A percentile compares a stretch with the other conserved stretches of the same genome.
phyloP scores from a whole-genome alignment of 108 stramenopile genomes.

The Skeletonema marinoi region DNA sequence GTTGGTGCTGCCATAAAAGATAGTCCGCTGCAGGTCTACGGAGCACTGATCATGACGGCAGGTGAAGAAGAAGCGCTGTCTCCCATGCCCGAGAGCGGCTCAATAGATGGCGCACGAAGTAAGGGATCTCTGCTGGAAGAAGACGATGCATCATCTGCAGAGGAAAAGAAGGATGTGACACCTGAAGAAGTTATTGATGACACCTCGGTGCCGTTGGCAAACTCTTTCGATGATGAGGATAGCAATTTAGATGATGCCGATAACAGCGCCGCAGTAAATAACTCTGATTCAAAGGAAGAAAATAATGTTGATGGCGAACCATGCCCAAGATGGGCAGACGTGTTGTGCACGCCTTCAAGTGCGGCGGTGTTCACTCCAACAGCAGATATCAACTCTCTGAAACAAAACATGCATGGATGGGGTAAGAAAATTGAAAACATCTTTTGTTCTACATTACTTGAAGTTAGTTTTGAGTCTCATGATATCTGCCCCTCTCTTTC shows the following conservation, averaged over 20 bases:
- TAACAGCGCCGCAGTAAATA: neutral
- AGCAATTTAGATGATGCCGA: neutral
- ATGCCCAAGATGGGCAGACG: constrained; percentile 21
- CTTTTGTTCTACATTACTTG: neutral
- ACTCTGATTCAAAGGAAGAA: neutral
- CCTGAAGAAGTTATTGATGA: neutral
- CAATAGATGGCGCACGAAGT: neutral
- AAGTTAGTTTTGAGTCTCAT: neutral
- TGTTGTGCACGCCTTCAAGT: constrained; percentile 18
- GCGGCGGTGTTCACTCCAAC: constrained; percentile 19
- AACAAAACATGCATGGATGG: constrained; percentile 32
- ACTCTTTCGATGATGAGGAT: neutral
- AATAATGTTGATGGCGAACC: neutral
- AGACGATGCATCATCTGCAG: neutral
- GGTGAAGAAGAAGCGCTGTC: neutral
- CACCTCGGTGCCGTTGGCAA: neutral
- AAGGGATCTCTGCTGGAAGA: neutral
- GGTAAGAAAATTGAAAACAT: neutral
- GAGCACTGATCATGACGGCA: neutral
- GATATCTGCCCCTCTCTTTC: neutral
- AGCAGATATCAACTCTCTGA: constrained; percentile 9
- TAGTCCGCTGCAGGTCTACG: no score
- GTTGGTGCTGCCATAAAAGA: no score
- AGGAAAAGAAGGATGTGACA: neutral
- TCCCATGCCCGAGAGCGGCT: no score